These are phyloP conservation scores for Bryum argenteum DNA, from an alignment of 225 moss, liverwort and hornwort species.

Conservation along the genomic window DNA sequence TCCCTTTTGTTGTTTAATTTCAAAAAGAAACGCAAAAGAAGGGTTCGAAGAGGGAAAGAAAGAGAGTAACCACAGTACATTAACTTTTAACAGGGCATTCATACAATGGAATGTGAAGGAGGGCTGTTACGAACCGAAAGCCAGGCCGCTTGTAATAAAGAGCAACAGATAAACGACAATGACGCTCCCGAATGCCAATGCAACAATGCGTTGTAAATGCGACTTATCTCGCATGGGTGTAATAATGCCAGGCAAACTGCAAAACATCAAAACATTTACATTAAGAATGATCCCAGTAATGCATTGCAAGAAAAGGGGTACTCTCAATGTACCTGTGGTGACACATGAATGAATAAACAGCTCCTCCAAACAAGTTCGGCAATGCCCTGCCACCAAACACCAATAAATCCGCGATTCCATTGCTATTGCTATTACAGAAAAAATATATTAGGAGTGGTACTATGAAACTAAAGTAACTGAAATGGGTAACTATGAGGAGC, in stretches of 20 bases:
- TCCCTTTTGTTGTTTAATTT: too few species aligned
- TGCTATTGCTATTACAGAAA: too few species aligned
- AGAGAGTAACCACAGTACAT: too few species aligned
- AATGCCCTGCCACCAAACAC: constrained; percentile 66
- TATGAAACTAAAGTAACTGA: too few species aligned
- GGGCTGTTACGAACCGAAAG: constrained; percentile 73
- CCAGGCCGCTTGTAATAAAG: constrained; percentile 81
- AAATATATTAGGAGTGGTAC: too few species aligned
- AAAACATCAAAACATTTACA: not conserved
- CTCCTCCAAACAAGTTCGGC: constrained; percentile 97
- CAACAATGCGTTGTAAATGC: constrained; percentile 63
- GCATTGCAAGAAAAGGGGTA: not conserved
- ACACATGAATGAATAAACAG: constrained; percentile 99
- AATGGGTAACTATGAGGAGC: not conserved
- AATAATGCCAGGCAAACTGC: constrained; percentile 88
- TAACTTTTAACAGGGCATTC: too few species aligned
- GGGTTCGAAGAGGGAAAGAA: too few species aligned
- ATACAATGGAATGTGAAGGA: not conserved
- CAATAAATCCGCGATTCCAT: constrained; percentile 19
- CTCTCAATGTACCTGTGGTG: constrained; percentile 73
- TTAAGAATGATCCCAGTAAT: too few species aligned
- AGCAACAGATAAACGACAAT: constrained; percentile 73
- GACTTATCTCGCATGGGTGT: constrained; percentile 92
- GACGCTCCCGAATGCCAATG: constrained; percentile 75
- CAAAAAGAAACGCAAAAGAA: too few species aligned